Evolutionary conservation across 495 filamentous ascomycete species (phyloP).

Genomic region (Xylaria flabelliformis): DNA sequence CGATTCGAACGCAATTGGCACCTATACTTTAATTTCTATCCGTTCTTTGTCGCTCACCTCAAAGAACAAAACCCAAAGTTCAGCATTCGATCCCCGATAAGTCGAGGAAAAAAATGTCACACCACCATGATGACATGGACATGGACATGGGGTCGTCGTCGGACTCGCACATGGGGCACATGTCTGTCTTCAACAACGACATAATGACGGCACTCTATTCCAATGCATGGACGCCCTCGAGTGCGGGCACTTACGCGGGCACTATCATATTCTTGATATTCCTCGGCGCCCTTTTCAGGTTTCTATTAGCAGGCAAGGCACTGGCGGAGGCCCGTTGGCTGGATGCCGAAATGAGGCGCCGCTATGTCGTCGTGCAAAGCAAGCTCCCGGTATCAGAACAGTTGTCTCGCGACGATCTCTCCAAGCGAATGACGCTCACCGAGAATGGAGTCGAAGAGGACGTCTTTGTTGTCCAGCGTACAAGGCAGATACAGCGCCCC

Average conservation of each 20-base stretch:
- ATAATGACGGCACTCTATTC: slow-evolving; percentile 78
- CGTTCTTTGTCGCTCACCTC: neutral
- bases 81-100: neutral
- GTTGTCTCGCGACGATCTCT: slow-evolving; percentile 56
- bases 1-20: neutral
- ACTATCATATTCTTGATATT: slow-evolving; percentile 88
- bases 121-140: slow-evolving; percentile 26
- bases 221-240: slow-evolving; percentile 71
- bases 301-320: slow-evolving; percentile 69
- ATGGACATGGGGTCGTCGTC: slow-evolving; percentile 28
- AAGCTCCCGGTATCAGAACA: slow-evolving; percentile 62
- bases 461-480: slow-evolving; percentile 69
- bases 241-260: slow-evolving; percentile 73
- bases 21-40: neutral
- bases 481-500: slow-evolving; percentile 57
- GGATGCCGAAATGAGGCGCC: slow-evolving; percentile 68
- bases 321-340: slow-evolving; percentile 60
- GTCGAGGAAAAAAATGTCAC: slow-evolving; percentile 34
- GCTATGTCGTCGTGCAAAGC: slow-evolving; percentile 77
- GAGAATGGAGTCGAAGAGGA: slow-evolving; percentile 76
- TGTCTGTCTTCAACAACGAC: slow-evolving; percentile 66
- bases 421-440: slow-evolving; percentile 65
- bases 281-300: slow-evolving; percentile 71
- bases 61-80: neutral
- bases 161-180: slow-evolving; percentile 38